Percentiles rank a stretch among this genome's conserved stretches.
Evolutionary conservation across 1,284 basidiomycete species (phyloP).

Genomic region (Boletus mariae): DNA sequence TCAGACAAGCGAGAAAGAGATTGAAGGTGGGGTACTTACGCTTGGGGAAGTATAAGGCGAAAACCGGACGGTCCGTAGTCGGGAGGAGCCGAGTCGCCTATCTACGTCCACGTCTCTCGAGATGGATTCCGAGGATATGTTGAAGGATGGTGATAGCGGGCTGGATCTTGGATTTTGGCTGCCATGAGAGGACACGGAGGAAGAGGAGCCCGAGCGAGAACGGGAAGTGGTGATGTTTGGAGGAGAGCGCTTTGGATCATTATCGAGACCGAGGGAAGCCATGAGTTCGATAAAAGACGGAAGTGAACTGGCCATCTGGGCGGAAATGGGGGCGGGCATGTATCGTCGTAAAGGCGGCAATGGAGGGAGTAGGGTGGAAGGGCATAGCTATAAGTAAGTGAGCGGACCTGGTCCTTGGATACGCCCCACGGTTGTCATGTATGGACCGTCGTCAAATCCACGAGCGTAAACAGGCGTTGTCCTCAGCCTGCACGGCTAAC

Average conservation of each 20-base stretch:
- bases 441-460: constrained; percentile 37
- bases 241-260: constrained; percentile 32
- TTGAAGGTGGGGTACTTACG: constrained; percentile 39
- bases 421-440: constrained; percentile 38
- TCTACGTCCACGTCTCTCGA: constrained; percentile 38
- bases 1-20: constrained; percentile 5
- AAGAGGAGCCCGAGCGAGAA: constrained; percentile 34
- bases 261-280: constrained; percentile 70
- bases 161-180: constrained; percentile 25
- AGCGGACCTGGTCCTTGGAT: constrained; percentile 28
- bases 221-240: constrained; percentile 19
- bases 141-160: constrained; percentile 35
- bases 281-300: constrained; percentile 83
- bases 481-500: constrained; percentile 34
- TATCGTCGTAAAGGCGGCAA: constrained; percentile 35
- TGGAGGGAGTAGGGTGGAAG: constrained; percentile 33
- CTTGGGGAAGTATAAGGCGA: constrained; percentile 59
- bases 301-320: constrained; percentile 54
- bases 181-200: constrained; percentile 29
- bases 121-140: constrained; percentile 42
- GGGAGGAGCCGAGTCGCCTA: constrained; percentile 31
- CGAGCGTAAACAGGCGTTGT: constrained; percentile 35
- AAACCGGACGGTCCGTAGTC: constrained; percentile 48
- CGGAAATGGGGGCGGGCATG: constrained; percentile 16
- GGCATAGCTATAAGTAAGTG: constrained; percentile 28